These are phyloP conservation scores for Penicillium polonicum DNA, from an alignment of 2,329 filamentous ascomycete genomes.

Conservation along the genomic window DNA sequence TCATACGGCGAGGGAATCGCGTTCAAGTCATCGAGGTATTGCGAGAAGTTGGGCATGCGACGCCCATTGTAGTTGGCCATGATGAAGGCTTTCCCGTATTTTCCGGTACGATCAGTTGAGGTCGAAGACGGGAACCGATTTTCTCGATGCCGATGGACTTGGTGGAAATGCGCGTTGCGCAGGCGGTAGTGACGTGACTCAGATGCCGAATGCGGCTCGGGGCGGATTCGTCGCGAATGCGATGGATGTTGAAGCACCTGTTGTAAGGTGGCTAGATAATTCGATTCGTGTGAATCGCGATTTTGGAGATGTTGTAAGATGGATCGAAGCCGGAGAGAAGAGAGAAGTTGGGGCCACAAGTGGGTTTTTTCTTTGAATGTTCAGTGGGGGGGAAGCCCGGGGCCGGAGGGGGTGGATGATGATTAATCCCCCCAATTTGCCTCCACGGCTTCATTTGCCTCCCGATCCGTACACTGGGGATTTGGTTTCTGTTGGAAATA, in stretches of 20 bases:
- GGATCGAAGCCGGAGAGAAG: conserved; percentile 3
- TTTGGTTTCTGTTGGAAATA: not conserved
- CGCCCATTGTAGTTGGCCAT: conserved; percentile 77
- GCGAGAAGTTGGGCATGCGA: conserved; percentile 81
- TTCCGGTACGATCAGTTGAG: not conserved
- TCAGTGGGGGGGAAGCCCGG: conserved; percentile 10
- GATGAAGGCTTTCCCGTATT: conserved; percentile 12
- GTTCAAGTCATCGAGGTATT: conserved; percentile 86
- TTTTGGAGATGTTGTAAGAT: not conserved
- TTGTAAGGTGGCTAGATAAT: not conserved
- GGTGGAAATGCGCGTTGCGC: conserved; percentile 13
- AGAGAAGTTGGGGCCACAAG: conserved; percentile 11
- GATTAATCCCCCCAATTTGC: conserved; percentile 19
- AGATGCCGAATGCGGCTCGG: conserved; percentile 23
- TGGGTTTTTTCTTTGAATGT: conserved; percentile 21
- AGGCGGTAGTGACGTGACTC: conserved; percentile 15
- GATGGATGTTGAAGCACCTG: not conserved
- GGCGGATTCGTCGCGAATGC: conserved; percentile 4
- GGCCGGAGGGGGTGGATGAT: conserved; percentile 16
- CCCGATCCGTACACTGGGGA: not conserved
- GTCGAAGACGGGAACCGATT: not conserved
- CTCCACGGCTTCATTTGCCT: not conserved
- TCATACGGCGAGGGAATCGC: conserved; percentile 64
- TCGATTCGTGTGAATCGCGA: not conserved
- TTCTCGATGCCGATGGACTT: conserved; percentile 1